Base-by-base conservation (phyloP, 2,329 filamentous ascomycete genomes). In the Cytospora piceicola region DNA sequence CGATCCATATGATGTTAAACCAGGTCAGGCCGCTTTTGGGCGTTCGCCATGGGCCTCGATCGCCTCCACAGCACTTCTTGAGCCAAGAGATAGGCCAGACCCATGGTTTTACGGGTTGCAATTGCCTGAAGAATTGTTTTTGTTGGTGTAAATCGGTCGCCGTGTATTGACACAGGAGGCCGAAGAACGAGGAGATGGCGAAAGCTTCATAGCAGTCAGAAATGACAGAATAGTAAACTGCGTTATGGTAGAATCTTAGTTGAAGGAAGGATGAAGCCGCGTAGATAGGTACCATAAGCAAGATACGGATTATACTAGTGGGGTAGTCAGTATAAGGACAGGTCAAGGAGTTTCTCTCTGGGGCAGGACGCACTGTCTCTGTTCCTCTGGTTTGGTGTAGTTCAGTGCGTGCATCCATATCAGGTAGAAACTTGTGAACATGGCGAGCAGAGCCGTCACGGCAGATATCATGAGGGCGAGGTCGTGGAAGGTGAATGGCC, bases 181-280 rank as follows among this genome's bases (percentile, higher is more conserved):
- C 88, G 78, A 96, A 96, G 81, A 96, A 96, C 69, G 90, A 91
- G 34, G 91, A 89, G 69, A 96, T 94, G 65, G 92, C 91, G 72
- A 96, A 94, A 14, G 93, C 92, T 79, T 96, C 93, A 76, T 96
- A 96, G 78, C 91, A 94, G 75, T 95, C 90, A 72, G 90, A 88
- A 53, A 94, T 80, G 61, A 95, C 88, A 73, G 92, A 85, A 75
- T 90, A 95, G 79, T 96, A 96, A 64, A 95, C 86, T 58, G 90
- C 87, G 72, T 93, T 85, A 75, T 84, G 86, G 80, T 95, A 94
- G 79, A 85, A 93, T 70, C 85, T 82, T 71, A 92, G 87, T 67
- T 88, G 88, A 46, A 94, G 83, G 74, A 91, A 91, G 39, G 90
- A 88, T 24, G 93, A 88, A 49, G 88, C 81, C 59, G 90, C 83